These are phyloP conservation scores for Leishmania mexicana DNA, from an alignment of 208 protist genomes.

Conservation along the genomic window DNA sequence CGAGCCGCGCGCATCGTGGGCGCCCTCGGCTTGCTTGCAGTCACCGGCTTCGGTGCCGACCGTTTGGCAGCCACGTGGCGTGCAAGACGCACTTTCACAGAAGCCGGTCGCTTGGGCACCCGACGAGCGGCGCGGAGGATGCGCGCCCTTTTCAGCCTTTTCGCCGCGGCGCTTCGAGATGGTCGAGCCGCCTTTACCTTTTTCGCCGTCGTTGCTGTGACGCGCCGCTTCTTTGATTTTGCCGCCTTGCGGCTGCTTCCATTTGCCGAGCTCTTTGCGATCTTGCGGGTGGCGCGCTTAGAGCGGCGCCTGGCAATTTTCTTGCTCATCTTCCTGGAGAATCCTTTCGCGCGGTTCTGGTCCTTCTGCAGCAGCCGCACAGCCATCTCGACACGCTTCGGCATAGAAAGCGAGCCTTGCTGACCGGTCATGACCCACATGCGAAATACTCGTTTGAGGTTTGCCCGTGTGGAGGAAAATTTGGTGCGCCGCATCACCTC, in stretches of 20 bases:
- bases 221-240: not conserved
- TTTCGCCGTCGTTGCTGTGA: not conserved
- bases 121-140: not conserved
- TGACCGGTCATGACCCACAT: conserved; percentile 33
- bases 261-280: not conserved
- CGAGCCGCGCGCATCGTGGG: not conserved
- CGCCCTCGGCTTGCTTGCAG: conserved; percentile 5
- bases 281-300: not conserved
- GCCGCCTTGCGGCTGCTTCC: not conserved
- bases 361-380: conserved; percentile 33
- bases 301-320: not conserved
- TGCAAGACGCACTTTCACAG: not conserved
- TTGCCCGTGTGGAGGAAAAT: conserved; percentile 13
- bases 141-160: not conserved
- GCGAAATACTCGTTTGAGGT: conserved; percentile 21
- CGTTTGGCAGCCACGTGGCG: not conserved
- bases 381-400: conserved; percentile 33
- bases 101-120: not conserved
- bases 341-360: conserved; percentile 8
- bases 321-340: conserved; percentile 11
- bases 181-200: not conserved
- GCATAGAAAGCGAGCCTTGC: conserved; percentile 21
- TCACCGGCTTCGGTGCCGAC: not conserved
- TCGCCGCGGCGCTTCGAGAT: not conserved
- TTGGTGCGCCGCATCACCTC: conserved; percentile 28